Evolutionary conservation across 2,329 filamentous ascomycete genomes (phyloP), one percentile per base, ranked within the genome.

Genomic region (Pyricularia grisea): DNA sequence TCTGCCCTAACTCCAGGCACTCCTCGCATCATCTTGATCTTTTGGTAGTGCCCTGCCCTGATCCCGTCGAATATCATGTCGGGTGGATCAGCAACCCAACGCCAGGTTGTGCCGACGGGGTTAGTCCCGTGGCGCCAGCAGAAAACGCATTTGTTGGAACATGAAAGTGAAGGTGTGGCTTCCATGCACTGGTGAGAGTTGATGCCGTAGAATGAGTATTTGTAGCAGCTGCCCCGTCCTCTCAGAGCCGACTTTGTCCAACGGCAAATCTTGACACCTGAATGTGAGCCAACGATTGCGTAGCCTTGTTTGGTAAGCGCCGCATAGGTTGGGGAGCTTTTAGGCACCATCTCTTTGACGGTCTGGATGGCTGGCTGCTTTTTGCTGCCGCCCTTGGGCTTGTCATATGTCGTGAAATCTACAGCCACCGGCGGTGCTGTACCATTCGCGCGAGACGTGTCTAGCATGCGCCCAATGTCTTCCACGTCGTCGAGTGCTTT

Each of bases 61-160:
- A 97, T 93, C 66, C 94, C 94, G 55, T 91, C 82, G 76, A 97
- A 97, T 74, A 98, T 97, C 74, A 93, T 79, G 28, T 97, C 91
- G 0, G 94, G 94, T 0, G 92, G 90, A 76, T 98, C 95, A 33
- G 97, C 92, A 67, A 94, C 88, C 94, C 94, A 99, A 71, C 94
- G 90, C 94, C 95, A 98, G 4, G 91, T 97, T 2, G 95, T 98
- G 66, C 94, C 94, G 0, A 98, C 95, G 0, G 94, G 94, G 77
- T 98, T 99, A 0, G 95, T 98, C 68, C 94, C 95, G 77, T 98
- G 95, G 7, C 95, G 90, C 95, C 94, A 99, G 84, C 94, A 99
- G 79, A 98, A 99, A 73, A 99, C 93, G 78, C 95, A 98, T 79
- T 99, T 98, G 82, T 98, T 98, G 71, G 91, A 95, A 84, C 94